Conservation (phyloP, 2,329 filamentous ascomycete species). For the Neonectria punicea region DNA sequence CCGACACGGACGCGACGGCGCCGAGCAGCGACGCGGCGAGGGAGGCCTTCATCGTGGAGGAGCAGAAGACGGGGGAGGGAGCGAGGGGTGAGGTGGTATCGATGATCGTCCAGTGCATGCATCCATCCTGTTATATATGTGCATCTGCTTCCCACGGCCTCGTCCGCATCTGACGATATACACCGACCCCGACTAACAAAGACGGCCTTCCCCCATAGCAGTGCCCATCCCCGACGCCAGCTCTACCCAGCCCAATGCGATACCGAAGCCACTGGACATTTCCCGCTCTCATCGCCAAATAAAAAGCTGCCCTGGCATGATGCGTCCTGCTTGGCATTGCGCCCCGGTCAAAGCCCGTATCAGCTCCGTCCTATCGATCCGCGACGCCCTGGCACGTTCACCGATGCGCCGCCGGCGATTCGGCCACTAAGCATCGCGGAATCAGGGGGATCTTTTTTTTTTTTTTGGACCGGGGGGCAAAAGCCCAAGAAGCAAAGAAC, state of each 20-base stretch:
- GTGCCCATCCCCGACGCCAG: conserved; percentile 17
- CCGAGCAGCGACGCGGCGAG: conserved; percentile 44
- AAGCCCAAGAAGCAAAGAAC: not conserved
- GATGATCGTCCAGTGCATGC: not conserved
- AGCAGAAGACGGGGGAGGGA: not conserved
- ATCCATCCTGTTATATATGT: conserved; percentile 5
- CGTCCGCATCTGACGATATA: conserved; percentile 2
- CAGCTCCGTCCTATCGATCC: conserved; percentile 39
- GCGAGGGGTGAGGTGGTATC: not conserved
- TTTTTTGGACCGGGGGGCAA: not conserved
- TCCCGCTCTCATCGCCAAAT: too few relatives aligned
- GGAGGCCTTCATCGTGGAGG: conserved; percentile 46
- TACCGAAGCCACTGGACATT: conserved; percentile 8
- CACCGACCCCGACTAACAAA: not conserved
- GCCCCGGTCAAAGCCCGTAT: conserved; percentile 6
- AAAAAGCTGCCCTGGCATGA: not conserved
- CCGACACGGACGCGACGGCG: conserved; percentile 42
- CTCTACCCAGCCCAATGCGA: conserved; percentile 4
- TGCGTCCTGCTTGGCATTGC: not conserved
- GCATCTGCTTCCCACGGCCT: not conserved
- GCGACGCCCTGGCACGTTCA: conserved; percentile 40
- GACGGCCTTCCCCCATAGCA: conserved; percentile 12
- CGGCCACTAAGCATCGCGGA: conserved; percentile 10
- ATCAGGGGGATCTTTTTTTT: not conserved
- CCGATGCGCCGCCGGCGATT: conserved; percentile 35